These are phyloP conservation scores for Capsella bursapastoris DNA, from an alignment of 345 rosid species.

Conservation along the genomic window DNA sequence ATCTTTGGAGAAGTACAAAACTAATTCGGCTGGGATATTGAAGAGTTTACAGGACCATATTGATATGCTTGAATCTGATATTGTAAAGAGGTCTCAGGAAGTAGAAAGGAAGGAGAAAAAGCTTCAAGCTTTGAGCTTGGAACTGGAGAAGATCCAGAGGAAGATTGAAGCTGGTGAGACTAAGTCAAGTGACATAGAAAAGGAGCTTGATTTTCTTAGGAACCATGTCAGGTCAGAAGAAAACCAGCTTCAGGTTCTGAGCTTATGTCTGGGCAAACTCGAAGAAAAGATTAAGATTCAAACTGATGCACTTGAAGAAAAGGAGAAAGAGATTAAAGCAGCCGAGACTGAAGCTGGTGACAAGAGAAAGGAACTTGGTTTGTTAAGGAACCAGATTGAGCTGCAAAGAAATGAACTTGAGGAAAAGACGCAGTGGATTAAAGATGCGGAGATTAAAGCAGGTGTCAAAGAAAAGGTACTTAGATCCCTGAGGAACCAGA, in stretches of 20 bases:
- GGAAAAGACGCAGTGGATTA: no score
- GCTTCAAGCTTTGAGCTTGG: not conserved
- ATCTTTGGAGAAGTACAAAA: not conserved
- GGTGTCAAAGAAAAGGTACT: constrained; percentile 11
- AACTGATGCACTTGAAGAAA: no score
- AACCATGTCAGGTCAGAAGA: not conserved
- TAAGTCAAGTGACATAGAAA: constrained; percentile 2
- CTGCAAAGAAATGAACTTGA: no score
- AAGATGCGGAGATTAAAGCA: constrained; percentile 2
- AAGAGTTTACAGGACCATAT: constrained; percentile 7
- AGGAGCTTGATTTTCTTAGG: constrained; percentile 1
- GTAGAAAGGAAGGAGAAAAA: not conserved
- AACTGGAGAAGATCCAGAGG: not conserved
- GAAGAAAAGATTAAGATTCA: not conserved
- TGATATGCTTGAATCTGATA: not conserved
- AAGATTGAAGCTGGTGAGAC: constrained; percentile 1
- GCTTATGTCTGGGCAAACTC: not conserved
- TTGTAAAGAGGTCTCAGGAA: not conserved
- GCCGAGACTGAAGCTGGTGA: not conserved
- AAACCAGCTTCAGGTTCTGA: not conserved
- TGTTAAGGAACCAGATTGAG: constrained; percentile 17
- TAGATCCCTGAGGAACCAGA: constrained; percentile 4
- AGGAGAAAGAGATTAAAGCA: not conserved
- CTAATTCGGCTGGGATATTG: constrained; percentile 19
- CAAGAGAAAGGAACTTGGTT: constrained; percentile 15